These are phyloP conservation scores for Chaetomium sp. DNA, from an alignment of 2,329 filamentous ascomycete genomes.

Conservation along the genomic window DNA sequence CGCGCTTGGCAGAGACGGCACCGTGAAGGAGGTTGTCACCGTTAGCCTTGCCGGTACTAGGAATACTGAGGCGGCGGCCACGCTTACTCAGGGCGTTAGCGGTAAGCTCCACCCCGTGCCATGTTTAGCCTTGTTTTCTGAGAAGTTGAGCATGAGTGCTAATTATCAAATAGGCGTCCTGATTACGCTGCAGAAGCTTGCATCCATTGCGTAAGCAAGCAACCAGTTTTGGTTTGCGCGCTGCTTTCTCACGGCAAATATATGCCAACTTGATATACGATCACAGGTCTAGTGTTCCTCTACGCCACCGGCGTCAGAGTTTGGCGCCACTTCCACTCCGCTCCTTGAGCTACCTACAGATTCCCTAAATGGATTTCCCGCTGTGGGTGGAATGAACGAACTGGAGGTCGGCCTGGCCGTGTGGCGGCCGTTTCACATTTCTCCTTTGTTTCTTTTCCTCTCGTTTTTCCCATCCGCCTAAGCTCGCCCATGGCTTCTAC, in stretches of 20 bases:
- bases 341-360: not conserved
- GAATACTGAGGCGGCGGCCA: constrained; percentile 81
- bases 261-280: constrained; percentile 14
- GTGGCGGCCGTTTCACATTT: constrained; percentile 7
- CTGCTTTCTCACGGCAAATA: constrained; percentile 1
- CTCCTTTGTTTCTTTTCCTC: not conserved
- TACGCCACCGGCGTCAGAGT: constrained; percentile 17
- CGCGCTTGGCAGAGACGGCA: constrained; percentile 52
- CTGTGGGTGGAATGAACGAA: not conserved
- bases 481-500: no score
- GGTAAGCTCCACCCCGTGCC: constrained; percentile 46
- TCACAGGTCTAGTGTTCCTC: constrained; percentile 14
- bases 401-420: constrained; percentile 4
- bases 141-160: not conserved
- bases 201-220: constrained; percentile 31
- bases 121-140: not conserved
- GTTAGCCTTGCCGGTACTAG: constrained; percentile 72
- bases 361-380: not conserved
- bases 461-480: not conserved
- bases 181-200: constrained; percentile 46
- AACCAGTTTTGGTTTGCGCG: not conserved
- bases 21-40: constrained; percentile 66
- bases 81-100: constrained; percentile 84
- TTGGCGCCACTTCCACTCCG: constrained; percentile 4
- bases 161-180: constrained; percentile 21